phyloP scores from a whole-genome alignment of 345 rosid genomes.

The Laguncularia racemosa region DNA sequence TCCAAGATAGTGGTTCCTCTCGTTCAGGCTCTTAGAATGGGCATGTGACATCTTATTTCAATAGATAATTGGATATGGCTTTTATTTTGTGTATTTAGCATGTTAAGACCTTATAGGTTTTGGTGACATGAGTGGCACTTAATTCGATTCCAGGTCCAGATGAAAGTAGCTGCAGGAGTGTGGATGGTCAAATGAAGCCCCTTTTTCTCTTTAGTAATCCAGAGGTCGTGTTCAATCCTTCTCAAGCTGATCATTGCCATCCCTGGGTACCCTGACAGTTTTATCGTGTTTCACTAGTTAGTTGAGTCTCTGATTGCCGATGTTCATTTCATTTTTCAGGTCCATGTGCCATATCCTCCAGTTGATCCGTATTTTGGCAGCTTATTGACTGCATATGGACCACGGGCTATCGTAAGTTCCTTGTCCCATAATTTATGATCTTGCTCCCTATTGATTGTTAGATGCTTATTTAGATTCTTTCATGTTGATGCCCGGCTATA shows the following conservation, averaged over 20 bases:
- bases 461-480: not conserved
- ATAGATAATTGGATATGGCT: no score
- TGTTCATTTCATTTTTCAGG: constrained; percentile 18
- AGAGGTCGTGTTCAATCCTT: constrained; percentile 13
- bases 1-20: no score
- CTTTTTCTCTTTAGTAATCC: constrained; percentile 19
- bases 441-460: not conserved
- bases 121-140: not conserved
- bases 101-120: not conserved
- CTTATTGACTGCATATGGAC: constrained; percentile 30
- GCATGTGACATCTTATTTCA: no score
- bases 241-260: constrained; percentile 18
- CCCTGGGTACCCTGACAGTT: constrained; percentile 18
- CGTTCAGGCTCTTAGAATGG: no score
- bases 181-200: constrained; percentile 28
- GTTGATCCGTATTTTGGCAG: constrained; percentile 31
- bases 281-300: not conserved
- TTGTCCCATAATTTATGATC: not conserved
- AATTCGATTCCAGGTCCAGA: constrained; percentile 21
- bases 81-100: no score
- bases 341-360: constrained; percentile 13
- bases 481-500: not conserved
- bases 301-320: not conserved
- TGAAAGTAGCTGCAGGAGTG: constrained; percentile 24
- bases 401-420: constrained; percentile 34